phyloP scores from a whole-genome alignment of 2,329 filamentous ascomycete genomes.

The Aspergillus piperis region DNA sequence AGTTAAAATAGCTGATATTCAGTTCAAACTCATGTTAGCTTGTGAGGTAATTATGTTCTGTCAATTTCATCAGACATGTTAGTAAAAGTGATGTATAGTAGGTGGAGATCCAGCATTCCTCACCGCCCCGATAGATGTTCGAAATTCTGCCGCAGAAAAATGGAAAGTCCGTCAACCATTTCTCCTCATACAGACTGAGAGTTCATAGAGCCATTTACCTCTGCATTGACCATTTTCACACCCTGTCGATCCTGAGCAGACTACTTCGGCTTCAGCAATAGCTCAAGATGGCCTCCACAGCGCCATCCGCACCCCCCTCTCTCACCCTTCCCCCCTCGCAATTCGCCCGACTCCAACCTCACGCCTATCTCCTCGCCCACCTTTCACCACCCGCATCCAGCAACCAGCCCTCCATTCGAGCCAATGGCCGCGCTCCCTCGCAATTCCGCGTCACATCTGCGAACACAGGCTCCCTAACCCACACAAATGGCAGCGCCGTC shows the following conservation, averaged over 20 bases:
- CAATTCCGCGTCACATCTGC: constrained; percentile 72
- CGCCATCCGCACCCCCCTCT: constrained; percentile 39
- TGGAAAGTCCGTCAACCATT: neutral
- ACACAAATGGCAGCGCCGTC: constrained; percentile 86
- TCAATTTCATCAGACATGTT: too few relatives aligned
- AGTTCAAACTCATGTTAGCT: too few relatives aligned
- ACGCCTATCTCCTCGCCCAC: constrained; percentile 86
- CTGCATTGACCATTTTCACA: neutral
- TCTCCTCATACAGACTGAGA: neutral
- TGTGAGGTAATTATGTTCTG: too few relatives aligned
- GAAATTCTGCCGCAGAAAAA: constrained; percentile 10
- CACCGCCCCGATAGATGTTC: neutral
- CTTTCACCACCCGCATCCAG: constrained; percentile 62
- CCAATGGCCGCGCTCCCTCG: constrained; percentile 74
- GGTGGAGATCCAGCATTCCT: neutral
- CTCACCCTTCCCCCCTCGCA: constrained; percentile 63
- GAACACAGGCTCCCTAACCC: constrained; percentile 80
- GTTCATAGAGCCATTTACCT: neutral
- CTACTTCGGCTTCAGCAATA: neutral
- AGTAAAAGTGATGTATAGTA: too few relatives aligned
- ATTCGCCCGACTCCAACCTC: constrained; percentile 86
- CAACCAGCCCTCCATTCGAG: constrained; percentile 63
- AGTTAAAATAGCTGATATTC: too few relatives aligned
- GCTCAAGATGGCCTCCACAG: constrained; percentile 16
- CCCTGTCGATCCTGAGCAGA: neutral